These are phyloP conservation scores for Pythium dissotocum DNA, from an alignment of 352 stramenopile genomes.

Conservation along the genomic window DNA sequence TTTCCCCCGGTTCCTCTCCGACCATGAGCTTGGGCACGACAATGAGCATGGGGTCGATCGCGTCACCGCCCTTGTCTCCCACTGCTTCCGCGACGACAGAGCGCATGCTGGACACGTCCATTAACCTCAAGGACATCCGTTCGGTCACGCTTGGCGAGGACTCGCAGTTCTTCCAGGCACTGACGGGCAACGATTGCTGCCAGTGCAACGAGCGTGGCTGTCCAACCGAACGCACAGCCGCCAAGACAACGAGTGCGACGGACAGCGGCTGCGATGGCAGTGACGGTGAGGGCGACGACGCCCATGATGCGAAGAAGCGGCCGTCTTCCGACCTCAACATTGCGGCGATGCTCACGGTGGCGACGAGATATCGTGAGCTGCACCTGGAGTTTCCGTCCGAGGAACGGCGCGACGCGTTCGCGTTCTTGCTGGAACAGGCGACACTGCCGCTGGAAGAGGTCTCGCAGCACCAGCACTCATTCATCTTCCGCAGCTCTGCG, in stretches of 20 bases:
- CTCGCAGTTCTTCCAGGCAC: constrained; percentile 57
- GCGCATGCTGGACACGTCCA: constrained; percentile 50
- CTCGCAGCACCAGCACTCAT: constrained; percentile 11
- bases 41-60: constrained; percentile 3
- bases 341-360: constrained; percentile 58
- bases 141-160: constrained; percentile 45
- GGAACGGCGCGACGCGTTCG: constrained; percentile 66
- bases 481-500: constrained; percentile 17
- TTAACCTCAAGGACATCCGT: constrained; percentile 61
- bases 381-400: constrained; percentile 72
- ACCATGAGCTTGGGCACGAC: background rate
- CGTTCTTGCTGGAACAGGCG: constrained; percentile 66
- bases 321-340: constrained; percentile 41
- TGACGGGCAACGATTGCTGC: constrained; percentile 24
- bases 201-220: constrained; percentile 5
- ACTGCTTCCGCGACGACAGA: constrained; percentile 2
- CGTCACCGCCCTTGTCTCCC: constrained; percentile 24
- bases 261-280: constrained; percentile 14
- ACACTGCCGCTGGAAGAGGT: constrained; percentile 47
- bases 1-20: constrained; percentile 11
- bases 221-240: background rate
- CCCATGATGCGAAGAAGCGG: constrained; percentile 28
- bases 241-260: constrained; percentile 14
- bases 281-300: background rate
- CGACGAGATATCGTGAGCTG: constrained; percentile 61